Evolutionary conservation across 345 rosid species (phyloP), one percentile per base, ranked within the genome.

Genomic region (Xanthoceras sorbifolium): DNA sequence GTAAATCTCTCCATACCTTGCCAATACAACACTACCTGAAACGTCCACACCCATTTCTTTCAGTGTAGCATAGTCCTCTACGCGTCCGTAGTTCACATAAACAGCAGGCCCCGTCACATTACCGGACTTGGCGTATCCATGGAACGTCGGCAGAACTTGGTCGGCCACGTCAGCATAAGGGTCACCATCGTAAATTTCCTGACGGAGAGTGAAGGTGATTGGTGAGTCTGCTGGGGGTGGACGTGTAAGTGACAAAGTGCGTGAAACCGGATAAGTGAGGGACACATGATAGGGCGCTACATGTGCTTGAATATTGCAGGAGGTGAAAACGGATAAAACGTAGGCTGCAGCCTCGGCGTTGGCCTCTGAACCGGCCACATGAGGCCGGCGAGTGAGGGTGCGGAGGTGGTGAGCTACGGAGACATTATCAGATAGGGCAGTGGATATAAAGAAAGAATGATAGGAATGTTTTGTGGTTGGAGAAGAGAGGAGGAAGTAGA

Each of bases 91-190:
- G 87, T 91, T 94, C 25, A 80, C 96, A 76, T 87, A 94, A 38
- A 83, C 89, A 77, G 78, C 93, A 0, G 90, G 86, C 12, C 97
- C 96, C 0, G 66, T 75, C 9, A 78, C 90, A 0, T 80, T 86
- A 6, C 96, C 97, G 1, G 97, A 93, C 88, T 91, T 91, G 0
- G 94, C 97, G 40, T 92, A 92, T 1, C 81, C 97, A 52, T 92
- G 96, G 79, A 89, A 91, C 23, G 94, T 90, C 0, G 97, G 96
- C 26, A 85, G 73, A 44, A 92, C 94, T 81, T 92, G 85, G 12
- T 50, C 18, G 14, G 92, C 90, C 62, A 85, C 90, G 15, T 88
- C 81, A 0, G 90, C 93, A 55, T 87, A 89, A 8, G 94, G 96
- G 71, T 90, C 93, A 4, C 87, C 90, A 9, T 90, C 87, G 25